These are phyloP conservation scores for Xerocomus amazonicus DNA, from an alignment of 1,284 basidiomycete species.

Conservation along the genomic window DNA sequence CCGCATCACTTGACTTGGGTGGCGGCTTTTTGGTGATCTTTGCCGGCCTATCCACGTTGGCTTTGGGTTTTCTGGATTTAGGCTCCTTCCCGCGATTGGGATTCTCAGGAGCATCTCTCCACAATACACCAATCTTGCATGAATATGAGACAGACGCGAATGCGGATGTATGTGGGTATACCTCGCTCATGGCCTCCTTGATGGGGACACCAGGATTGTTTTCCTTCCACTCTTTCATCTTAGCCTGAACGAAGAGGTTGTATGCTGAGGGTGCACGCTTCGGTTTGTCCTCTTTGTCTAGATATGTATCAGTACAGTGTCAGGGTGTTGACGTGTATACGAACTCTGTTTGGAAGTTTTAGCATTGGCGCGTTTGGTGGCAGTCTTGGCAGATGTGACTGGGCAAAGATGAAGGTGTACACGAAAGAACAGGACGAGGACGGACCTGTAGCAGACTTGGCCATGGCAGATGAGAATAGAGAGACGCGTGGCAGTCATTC, in stretches of 20 bases:
- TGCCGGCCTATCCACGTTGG: conserved; percentile 20
- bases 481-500: conserved; percentile 3
- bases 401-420: not conserved
- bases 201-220: conserved; percentile 45
- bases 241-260: conserved; percentile 49
- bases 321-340: conserved; percentile 3
- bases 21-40: conserved; percentile 19
- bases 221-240: conserved; percentile 53
- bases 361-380: conserved; percentile 47
- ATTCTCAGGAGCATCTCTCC: conserved; percentile 56
- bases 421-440: not conserved
- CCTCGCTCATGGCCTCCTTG: conserved; percentile 53
- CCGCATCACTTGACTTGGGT: conserved; percentile 24
- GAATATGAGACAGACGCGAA: conserved; percentile 11
- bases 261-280: conserved; percentile 55
- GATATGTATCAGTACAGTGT: not conserved
- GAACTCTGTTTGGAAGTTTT: conserved; percentile 36
- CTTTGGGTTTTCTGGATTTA: conserved; percentile 40
- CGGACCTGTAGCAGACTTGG: conserved; percentile 36
- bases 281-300: conserved; percentile 41
- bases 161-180: conserved; percentile 26
- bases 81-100: conserved; percentile 52
- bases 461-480: conserved; percentile 27
- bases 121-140: conserved; percentile 48
- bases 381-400: conserved; percentile 50